Evolutionary conservation across 2,329 filamentous ascomycete species (phyloP).

Genomic region (Colletotrichum chlorophyti): DNA sequence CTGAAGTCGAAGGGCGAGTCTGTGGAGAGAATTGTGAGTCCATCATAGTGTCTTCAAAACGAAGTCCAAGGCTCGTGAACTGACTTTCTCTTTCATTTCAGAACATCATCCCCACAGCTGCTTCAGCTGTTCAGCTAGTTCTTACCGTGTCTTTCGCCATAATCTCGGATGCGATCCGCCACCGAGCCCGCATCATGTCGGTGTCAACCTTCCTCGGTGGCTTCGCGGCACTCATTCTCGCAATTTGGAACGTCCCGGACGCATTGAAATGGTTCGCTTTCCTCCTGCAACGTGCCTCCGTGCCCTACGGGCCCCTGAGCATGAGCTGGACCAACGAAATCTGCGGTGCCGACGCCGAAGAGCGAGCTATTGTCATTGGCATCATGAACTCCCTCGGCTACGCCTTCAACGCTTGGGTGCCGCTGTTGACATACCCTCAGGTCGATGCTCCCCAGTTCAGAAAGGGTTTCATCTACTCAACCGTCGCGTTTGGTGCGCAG

Average conservation of each 20-base stretch:
- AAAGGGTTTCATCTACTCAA: constrained; percentile 48
- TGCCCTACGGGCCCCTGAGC: constrained; percentile 18
- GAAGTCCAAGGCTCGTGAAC: background rate
- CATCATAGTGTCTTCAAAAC: constrained; percentile 37
- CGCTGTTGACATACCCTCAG: constrained; percentile 56
- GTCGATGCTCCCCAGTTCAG: constrained; percentile 49
- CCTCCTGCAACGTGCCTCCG: constrained; percentile 39
- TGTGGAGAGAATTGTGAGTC: constrained; percentile 57
- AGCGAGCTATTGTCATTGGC: constrained; percentile 23
- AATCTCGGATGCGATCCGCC: constrained; percentile 19
- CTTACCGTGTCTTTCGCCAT: constrained; percentile 23
- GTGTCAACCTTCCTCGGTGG: constrained; percentile 23
- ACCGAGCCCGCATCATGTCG: constrained; percentile 22
- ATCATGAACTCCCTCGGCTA: constrained; percentile 24
- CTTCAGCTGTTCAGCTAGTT: constrained; percentile 21
- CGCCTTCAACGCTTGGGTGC: constrained; percentile 65
- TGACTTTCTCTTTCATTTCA: background rate
- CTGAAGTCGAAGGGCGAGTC: constrained; percentile 50
- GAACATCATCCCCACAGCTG: constrained; percentile 25
- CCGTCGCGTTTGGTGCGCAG: constrained; percentile 13
- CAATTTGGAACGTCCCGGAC: constrained; percentile 63
- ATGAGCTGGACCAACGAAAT: constrained; percentile 29
- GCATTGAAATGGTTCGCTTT: constrained; percentile 60
- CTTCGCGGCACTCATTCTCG: constrained; percentile 44
- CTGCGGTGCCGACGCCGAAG: constrained; percentile 20